Conservation (phyloP, 768 basidiomycete genomes). For the Melanogaster broomeanus region DNA sequence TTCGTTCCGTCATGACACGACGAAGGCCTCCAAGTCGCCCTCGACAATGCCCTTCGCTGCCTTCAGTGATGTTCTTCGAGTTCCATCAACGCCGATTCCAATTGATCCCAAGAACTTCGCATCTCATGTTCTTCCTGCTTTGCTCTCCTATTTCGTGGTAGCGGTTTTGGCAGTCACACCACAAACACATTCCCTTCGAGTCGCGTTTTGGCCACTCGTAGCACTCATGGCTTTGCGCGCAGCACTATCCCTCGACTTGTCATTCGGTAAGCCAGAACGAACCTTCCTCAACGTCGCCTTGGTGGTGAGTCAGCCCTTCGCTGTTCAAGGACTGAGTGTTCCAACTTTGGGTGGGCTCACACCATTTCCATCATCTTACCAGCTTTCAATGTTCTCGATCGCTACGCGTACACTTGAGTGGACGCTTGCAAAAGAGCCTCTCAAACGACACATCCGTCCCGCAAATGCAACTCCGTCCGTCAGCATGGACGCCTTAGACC, state of each 20-base stretch:
- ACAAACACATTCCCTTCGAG: constrained; percentile 41
- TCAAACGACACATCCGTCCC: constrained; percentile 12
- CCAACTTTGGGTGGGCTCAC: not conserved
- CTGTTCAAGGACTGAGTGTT: not conserved
- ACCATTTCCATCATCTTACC: not conserved
- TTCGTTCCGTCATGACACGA: no score
- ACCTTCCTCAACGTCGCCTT: constrained; percentile 9
- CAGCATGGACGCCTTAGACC: constrained; percentile 47
- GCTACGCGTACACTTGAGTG: constrained; percentile 17
- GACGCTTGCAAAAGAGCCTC: constrained; percentile 12
- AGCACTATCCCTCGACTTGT: constrained; percentile 19
- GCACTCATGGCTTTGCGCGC: constrained; percentile 44
- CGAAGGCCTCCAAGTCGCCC: no score
- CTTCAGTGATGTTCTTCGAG: constrained; percentile 1
- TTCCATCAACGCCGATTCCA: constrained; percentile 16
- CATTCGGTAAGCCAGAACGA: not conserved
- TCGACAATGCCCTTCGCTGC: not conserved
- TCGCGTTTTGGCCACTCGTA: constrained; percentile 49
- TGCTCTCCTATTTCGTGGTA: constrained; percentile 46
- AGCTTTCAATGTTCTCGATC: constrained; percentile 17
- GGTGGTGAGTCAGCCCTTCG: constrained; percentile 3
- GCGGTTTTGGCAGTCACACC: constrained; percentile 52
- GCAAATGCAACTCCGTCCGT: not conserved
- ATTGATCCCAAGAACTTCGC: constrained; percentile 35
- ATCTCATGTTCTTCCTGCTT: constrained; percentile 42